These are phyloP conservation scores for Alternaria rosae DNA, from an alignment of 2,329 filamentous ascomycete species.

Conservation along the genomic window DNA sequence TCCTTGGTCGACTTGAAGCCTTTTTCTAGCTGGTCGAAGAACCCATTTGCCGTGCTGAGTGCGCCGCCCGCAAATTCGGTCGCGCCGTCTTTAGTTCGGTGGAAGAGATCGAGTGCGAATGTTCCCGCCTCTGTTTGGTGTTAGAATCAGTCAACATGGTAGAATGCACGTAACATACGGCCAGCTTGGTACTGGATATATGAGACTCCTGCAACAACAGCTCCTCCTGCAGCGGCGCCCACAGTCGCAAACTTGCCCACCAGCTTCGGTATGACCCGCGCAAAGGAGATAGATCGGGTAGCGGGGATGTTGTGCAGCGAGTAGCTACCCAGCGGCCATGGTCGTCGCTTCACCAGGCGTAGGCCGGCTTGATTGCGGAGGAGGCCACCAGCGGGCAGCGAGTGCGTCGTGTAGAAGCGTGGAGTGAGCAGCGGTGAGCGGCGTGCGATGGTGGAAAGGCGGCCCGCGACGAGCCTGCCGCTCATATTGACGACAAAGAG, in stretches of 20 bases:
- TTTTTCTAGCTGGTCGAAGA: constrained; percentile 78
- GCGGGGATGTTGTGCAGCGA: constrained; percentile 81
- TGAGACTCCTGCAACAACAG: constrained; percentile 83
- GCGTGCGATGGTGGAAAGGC: constrained; percentile 72
- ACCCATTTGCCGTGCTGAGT: constrained; percentile 74
- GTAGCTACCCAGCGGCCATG: constrained; percentile 80
- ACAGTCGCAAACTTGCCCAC: constrained; percentile 88
- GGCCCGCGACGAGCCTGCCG: constrained; percentile 77
- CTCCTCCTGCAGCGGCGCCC: constrained; percentile 89
- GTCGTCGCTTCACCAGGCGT: constrained; percentile 58
- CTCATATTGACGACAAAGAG: constrained; percentile 60
- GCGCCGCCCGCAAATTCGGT: constrained; percentile 72
- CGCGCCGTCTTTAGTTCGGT: constrained; percentile 74
- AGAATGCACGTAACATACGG: constrained; percentile 63
- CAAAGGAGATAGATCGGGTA: constrained; percentile 71
- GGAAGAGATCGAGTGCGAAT: constrained; percentile 78
- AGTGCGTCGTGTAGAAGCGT: constrained; percentile 55
- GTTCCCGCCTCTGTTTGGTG: constrained; percentile 71
- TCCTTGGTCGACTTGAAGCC: constrained; percentile 88
- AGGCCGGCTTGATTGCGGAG: constrained; percentile 46
- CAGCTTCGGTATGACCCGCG: constrained; percentile 78
- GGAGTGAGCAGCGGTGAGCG: constrained; percentile 67
- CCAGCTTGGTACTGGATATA: constrained; percentile 97
- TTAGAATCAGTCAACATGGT: constrained; percentile 46
- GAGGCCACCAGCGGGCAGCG: constrained; percentile 48